These are phyloP conservation scores for Diaporthe nobilis DNA, from an alignment of 2,329 filamentous ascomycete species.

Conservation along the genomic window DNA sequence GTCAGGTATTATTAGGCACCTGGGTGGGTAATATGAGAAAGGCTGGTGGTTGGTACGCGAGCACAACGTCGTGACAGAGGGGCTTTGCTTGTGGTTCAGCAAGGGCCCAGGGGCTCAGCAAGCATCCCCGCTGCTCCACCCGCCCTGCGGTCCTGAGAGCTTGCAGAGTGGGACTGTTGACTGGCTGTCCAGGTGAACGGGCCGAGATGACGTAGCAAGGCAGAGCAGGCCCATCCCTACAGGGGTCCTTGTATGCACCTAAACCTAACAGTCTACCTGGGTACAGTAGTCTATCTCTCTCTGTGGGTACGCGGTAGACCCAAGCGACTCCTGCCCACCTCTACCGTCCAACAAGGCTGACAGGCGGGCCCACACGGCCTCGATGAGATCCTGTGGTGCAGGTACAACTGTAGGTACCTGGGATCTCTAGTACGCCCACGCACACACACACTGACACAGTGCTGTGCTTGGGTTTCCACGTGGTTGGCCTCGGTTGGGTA, in stretches of 20 bases:
- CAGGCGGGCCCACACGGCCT: background rate
- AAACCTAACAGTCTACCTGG: background rate
- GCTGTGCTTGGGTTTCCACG: background rate
- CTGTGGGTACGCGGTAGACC: background rate
- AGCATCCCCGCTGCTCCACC: constrained; percentile 30
- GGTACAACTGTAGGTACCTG: background rate
- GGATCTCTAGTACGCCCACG: no score
- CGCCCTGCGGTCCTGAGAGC: constrained; percentile 4
- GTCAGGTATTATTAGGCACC: constrained; percentile 8
- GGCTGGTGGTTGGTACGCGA: constrained; percentile 25
- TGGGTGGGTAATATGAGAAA: constrained; percentile 23
- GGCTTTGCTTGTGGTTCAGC: constrained; percentile 6
- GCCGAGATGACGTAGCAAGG: constrained; percentile 32
- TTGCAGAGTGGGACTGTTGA: constrained; percentile 34
- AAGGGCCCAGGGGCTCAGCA: background rate
- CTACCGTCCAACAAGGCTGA: constrained; percentile 6
- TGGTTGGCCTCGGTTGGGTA: background rate
- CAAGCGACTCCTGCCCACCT: background rate
- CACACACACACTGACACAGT: background rate
- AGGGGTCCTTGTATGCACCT: background rate
- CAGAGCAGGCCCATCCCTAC: constrained; percentile 27
- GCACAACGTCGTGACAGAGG: constrained; percentile 28
- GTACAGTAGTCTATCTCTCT: background rate
- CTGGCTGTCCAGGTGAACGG: constrained; percentile 40
- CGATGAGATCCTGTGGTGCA: background rate